These are phyloP conservation scores for Cutaneotrichosporon cavernicola DNA, from an alignment of 1,284 basidiomycete species.

Conservation along the genomic window DNA sequence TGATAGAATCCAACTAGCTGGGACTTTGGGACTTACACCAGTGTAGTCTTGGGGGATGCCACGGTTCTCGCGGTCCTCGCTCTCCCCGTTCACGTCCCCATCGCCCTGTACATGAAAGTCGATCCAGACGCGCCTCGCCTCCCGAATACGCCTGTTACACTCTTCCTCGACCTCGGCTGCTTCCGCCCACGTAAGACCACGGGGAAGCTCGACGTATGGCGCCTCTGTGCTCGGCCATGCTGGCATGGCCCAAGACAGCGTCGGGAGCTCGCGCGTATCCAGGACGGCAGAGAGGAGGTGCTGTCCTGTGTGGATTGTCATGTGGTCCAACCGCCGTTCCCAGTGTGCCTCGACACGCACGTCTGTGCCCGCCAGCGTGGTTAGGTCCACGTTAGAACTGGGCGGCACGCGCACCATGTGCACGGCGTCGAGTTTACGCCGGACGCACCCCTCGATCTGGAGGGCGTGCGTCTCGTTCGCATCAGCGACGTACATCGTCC, in stretches of 20 bases:
- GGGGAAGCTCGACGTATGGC: slow-evolving; percentile 74
- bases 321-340: slow-evolving; percentile 74
- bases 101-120: slow-evolving; percentile 40
- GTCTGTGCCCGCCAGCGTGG: slow-evolving; percentile 54
- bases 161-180: slow-evolving; percentile 63
- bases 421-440: slow-evolving; percentile 71
- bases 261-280: slow-evolving; percentile 69
- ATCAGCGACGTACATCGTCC: slow-evolving; percentile 56
- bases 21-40: slow-evolving; percentile 42
- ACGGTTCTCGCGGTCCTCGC: slow-evolving; percentile 65
- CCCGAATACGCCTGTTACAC: slow-evolving; percentile 62
- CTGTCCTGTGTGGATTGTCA: slow-evolving; percentile 78
- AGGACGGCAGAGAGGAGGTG: slow-evolving; percentile 79
- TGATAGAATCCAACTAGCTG: neutral
- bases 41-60: slow-evolving; percentile 57
- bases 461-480: slow-evolving; percentile 54
- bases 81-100: slow-evolving; percentile 12
- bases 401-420: slow-evolving; percentile 64
- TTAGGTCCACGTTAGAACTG: slow-evolving; percentile 50
- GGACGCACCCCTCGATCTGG: slow-evolving; percentile 67
- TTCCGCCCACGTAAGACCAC: slow-evolving; percentile 66
- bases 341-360: slow-evolving; percentile 65
- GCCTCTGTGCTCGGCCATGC: slow-evolving; percentile 62
- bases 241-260: slow-evolving; percentile 68
- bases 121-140: slow-evolving; percentile 39